phyloP scores from a whole-genome alignment of 106 monocot species.

The Chionographis japonica region DNA sequence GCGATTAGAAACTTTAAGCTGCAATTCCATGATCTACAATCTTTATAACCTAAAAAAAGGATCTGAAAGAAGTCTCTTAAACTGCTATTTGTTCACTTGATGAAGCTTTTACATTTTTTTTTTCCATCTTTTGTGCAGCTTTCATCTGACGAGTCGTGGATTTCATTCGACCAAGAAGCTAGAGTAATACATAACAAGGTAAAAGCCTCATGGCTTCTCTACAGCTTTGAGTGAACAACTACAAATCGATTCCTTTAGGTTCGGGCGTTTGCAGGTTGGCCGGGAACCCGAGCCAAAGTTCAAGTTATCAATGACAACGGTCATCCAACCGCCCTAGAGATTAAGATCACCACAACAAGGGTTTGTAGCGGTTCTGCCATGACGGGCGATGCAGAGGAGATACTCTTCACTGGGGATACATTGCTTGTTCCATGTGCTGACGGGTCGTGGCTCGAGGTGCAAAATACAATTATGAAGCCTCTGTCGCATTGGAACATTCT shows the following conservation, averaged over 20 bases:
- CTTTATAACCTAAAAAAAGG: no score
- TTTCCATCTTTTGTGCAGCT: conserved; percentile 31
- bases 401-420: conserved; percentile 45
- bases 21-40: no score
- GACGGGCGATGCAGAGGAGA: conserved; percentile 44
- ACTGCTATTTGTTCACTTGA: no score
- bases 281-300: conserved; percentile 78
- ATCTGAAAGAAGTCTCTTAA: no score
- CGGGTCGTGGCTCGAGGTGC: conserved; percentile 74
- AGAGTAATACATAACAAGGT: conserved; percentile 44
- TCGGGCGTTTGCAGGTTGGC: conserved; percentile 98
- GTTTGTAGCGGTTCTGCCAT: conserved; percentile 12
- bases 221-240: neutral
- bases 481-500: neutral
- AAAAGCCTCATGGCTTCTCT: neutral
- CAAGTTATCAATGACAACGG: conserved; percentile 36
- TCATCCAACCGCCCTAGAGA: conserved; percentile 32
- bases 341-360: conserved; percentile 83
- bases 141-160: conserved; percentile 70
- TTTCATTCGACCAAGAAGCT: conserved; percentile 35
- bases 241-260: conserved; percentile 60
- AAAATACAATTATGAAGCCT: neutral
- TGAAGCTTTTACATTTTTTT: neutral
- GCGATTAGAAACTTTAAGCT: no score
- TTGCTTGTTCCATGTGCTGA: conserved; percentile 72